Conservation (phyloP, 768 basidiomycete species). For the Suillus luteus region DNA sequence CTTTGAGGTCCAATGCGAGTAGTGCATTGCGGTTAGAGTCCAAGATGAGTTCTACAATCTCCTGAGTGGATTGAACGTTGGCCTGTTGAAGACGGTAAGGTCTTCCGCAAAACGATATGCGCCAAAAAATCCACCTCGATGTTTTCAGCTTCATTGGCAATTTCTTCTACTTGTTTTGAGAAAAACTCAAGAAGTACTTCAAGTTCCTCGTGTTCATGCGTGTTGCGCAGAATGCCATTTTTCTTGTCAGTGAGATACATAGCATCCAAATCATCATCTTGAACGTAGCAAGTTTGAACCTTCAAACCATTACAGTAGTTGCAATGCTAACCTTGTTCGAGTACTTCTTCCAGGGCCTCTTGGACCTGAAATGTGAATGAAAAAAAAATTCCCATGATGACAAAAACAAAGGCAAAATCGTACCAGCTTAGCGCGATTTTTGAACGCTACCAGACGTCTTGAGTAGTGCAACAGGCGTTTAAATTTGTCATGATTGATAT, state of each 20-base stretch:
- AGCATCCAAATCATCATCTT: constrained; percentile 91
- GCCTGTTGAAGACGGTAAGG: constrained; percentile 44
- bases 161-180: constrained; percentile 95
- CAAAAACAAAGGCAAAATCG: constrained; percentile 15
- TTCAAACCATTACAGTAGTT: background rate
- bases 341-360: constrained; percentile 87
- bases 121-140: constrained; percentile 58
- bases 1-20: constrained; percentile 89
- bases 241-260: constrained; percentile 95
- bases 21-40: constrained; percentile 95
- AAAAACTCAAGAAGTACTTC: constrained; percentile 94
- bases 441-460: constrained; percentile 82
- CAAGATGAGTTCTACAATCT: constrained; percentile 94
- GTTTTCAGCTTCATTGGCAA: constrained; percentile 89
- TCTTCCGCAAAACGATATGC: background rate
- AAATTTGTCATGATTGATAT: constrained; percentile 94
- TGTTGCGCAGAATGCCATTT: constrained; percentile 55
- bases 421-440: constrained; percentile 87
- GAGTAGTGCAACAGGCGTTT: constrained; percentile 92
- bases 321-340: constrained; percentile 73
- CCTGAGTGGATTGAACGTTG: constrained; percentile 96
- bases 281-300: constrained; percentile 9
- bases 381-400: constrained; percentile 1
- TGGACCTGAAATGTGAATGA: constrained; percentile 58
- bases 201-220: constrained; percentile 88